Percentiles rank a stretch among this genome's conserved stretches.
phyloP scores from a whole-genome alignment of 1,284 basidiomycete species.

The Cutaneotrichosporon dermatis region DNA sequence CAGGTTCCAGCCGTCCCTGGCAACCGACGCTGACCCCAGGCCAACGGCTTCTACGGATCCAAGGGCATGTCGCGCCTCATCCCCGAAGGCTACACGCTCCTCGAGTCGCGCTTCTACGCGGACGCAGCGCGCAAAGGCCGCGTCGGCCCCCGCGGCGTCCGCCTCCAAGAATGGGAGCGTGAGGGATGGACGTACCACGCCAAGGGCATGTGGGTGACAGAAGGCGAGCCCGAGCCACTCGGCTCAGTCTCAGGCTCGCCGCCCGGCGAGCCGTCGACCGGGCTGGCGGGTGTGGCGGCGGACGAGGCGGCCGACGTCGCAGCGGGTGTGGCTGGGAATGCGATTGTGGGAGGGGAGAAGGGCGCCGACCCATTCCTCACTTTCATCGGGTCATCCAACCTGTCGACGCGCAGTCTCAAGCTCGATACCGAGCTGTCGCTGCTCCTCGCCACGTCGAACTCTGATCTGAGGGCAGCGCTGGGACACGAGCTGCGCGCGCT shows the following conservation, averaged over 20 bases:
- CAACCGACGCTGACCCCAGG: conserved; percentile 52
- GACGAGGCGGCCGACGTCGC: background rate
- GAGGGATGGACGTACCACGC: conserved; percentile 98
- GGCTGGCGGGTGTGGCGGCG: background rate
- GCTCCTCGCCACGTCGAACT: conserved; percentile 66
- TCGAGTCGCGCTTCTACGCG: conserved; percentile 78
- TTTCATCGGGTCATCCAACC: conserved; percentile 91
- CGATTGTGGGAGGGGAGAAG: too few relatives aligned
- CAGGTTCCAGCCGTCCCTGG: too few relatives aligned
- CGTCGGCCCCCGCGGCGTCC: conserved; percentile 57
- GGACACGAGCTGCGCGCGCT: conserved; percentile 52
- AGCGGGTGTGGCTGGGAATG: too few relatives aligned
- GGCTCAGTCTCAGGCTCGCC: too few relatives aligned
- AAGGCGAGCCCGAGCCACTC: background rate
- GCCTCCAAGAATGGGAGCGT: conserved; percentile 80
- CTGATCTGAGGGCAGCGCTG: conserved; percentile 46
- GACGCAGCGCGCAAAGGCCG: conserved; percentile 58
- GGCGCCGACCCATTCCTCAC: conserved; percentile 62
- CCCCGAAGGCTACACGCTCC: conserved; percentile 88
- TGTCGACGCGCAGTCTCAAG: conserved; percentile 83
- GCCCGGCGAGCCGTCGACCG: too few relatives aligned
- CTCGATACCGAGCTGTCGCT: conserved; percentile 93
- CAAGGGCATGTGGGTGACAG: conserved; percentile 59
- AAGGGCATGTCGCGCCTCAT: conserved; percentile 84
- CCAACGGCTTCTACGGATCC: conserved; percentile 92